phyloP scores from a whole-genome alignment of 495 filamentous ascomycete genomes.

The Neurospora sp. region DNA sequence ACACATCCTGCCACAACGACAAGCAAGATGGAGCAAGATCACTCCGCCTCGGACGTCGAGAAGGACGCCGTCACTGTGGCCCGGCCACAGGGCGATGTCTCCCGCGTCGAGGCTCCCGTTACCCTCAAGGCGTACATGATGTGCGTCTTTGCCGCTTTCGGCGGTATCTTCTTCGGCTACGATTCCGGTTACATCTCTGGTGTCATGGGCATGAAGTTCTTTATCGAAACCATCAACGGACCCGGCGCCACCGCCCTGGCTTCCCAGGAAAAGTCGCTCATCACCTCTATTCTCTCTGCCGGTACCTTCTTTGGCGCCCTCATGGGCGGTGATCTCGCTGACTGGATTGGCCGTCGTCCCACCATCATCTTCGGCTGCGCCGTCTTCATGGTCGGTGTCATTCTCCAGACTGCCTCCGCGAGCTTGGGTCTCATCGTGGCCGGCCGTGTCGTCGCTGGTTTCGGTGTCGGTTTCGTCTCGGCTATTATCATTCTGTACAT shows the following conservation, averaged over 20 bases:
- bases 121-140: conserved; percentile 56
- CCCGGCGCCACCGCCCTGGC: conserved; percentile 19
- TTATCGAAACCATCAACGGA: conserved; percentile 38
- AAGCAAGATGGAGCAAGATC: conserved; percentile 6
- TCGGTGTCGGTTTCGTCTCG: conserved; percentile 62
- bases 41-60: conserved; percentile 5
- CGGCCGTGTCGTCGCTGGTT: conserved; percentile 41
- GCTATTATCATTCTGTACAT: conserved; percentile 68
- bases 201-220: conserved; percentile 46
- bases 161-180: conserved; percentile 57
- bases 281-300: conserved; percentile 54
- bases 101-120: conserved; percentile 50
- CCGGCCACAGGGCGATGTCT: conserved; percentile 19
- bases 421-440: conserved; percentile 37
- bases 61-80: conserved; percentile 11
- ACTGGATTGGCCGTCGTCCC: conserved; percentile 54
- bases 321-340: conserved; percentile 57
- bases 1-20: neutral
- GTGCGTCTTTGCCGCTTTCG: conserved; percentile 58
- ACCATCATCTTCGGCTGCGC: conserved; percentile 56
- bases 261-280: conserved; percentile 47
- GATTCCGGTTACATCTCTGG: conserved; percentile 55
- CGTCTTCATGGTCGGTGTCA: conserved; percentile 54
- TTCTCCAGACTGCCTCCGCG: conserved; percentile 41
- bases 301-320: conserved; percentile 61